Conservation (phyloP, 768 basidiomycete species). For the Leucogyrophana mollusca region DNA sequence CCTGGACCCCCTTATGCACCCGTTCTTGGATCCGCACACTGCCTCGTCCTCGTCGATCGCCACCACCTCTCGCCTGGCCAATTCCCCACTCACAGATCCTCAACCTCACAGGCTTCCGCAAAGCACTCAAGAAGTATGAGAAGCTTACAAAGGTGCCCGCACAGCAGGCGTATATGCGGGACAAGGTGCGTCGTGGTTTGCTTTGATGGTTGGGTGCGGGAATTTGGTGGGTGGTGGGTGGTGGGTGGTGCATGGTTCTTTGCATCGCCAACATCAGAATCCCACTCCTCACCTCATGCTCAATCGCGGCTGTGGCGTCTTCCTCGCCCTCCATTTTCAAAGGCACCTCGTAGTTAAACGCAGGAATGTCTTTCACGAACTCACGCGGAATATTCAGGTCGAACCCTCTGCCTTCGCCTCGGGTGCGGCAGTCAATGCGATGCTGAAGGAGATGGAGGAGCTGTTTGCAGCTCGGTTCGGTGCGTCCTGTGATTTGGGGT, state of each 20-base stretch:
- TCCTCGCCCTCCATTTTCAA: neutral
- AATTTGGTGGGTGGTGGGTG: too few relatives aligned
- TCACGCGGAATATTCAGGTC: too few relatives aligned
- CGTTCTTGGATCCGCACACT: too few relatives aligned
- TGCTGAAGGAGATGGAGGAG: slow-evolving; percentile 77
- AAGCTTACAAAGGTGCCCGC: slow-evolving; percentile 73
- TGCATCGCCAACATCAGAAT: neutral
- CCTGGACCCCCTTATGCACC: too few relatives aligned
- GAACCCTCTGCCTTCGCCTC: slow-evolving; percentile 68
- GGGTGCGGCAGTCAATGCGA: slow-evolving; percentile 52
- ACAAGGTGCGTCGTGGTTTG: slow-evolving; percentile 49
- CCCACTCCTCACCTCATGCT: neutral
- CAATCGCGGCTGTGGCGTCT: neutral
- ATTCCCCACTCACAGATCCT: slow-evolving; percentile 50
- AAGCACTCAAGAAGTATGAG: slow-evolving; percentile 84
- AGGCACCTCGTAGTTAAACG: too few relatives aligned
- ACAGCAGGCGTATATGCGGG: slow-evolving; percentile 76
- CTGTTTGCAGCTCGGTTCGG: slow-evolving; percentile 77
- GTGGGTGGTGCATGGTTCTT: too few relatives aligned
- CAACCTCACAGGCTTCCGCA: slow-evolving; percentile 88
- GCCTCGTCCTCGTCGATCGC: too few relatives aligned
- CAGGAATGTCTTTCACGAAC: too few relatives aligned
- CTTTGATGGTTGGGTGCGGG: too few relatives aligned
- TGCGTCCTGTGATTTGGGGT: slow-evolving; percentile 46
- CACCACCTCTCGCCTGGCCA: neutral